Evolutionary conservation across 306 rosid species (phyloP), one percentile per base, ranked within the genome.

Genomic region (Acacia crassicarpa): DNA sequence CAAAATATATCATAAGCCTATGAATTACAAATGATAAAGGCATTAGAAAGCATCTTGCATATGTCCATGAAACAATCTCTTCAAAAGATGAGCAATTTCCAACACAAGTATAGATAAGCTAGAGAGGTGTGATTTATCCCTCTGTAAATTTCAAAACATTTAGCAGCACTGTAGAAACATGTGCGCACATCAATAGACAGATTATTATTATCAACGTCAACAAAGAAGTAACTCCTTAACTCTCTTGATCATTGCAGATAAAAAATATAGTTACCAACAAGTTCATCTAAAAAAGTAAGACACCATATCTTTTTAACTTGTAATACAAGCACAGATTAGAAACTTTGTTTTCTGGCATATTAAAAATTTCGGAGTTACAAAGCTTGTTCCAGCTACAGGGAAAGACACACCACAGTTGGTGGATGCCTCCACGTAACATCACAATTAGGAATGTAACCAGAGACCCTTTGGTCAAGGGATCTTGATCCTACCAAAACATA

Each of bases 81-180:
- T 86, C 61, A 58, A 86, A 61, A 83, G 63, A 49, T 56, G 53
- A 63, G 63, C 20, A 84, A 33, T 17, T 76, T 77, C 77, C 48
- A 53, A 75, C 8, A 46, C n/a, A 33, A 22, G 33, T 33, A 30
- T 17, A 72, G 59, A 20, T 23, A 48, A 44, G 43, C 35, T 10
- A 72, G 72, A 79, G 67, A 66, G 43, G 58, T 16, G 68, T 4
- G 53, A 65, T 45, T 61, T 46, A 22, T 23, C 44, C 62, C 62
- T 44, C 65, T 54, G 59, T 27, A 25, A 73, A 67, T 51, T 49
- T 61, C 27, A 35, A 79, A 45, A 17, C 32, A 46, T 22, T 51
- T 62, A 78, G 72, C 48, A 30, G 43, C 8, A 69, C 63, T 19
- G 73, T 38, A 46, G 62, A 53, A 38, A 35, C 53, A 20, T 54